Conservation (phyloP, 306 rosid genomes). For the Hippophae gyantsensis region DNA sequence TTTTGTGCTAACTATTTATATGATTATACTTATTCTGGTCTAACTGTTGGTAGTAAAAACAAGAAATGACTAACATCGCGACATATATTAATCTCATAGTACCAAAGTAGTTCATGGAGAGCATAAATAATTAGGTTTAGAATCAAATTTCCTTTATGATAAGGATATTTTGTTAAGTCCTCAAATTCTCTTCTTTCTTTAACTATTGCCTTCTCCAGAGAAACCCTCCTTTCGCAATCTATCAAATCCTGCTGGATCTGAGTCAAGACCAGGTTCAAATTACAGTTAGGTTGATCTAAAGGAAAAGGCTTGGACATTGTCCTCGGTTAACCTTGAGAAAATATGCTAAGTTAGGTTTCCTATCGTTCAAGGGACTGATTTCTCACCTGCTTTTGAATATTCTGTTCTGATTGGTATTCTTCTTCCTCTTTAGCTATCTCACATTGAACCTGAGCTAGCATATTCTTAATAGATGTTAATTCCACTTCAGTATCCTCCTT, state of each 20-base stretch:
- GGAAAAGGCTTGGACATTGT: background rate
- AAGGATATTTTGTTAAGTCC: slow-evolving; percentile 64
- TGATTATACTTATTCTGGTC: no score
- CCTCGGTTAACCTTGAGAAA: slow-evolving; percentile 7
- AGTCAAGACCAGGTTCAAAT: slow-evolving; percentile 14
- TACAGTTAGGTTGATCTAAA: slow-evolving; percentile 5
- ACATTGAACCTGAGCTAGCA: slow-evolving; percentile 30
- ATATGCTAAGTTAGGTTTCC: background rate
- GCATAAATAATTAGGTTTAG: background rate
- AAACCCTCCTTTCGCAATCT: slow-evolving; percentile 43
- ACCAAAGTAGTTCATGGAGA: background rate
- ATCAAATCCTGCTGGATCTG: slow-evolving; percentile 51
- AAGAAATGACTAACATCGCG: no score
- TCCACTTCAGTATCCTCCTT: slow-evolving; percentile 31
- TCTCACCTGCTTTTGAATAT: slow-evolving; percentile 42
- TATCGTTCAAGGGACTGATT: slow-evolving; percentile 7
- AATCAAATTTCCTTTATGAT: slow-evolving; percentile 5
- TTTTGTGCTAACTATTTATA: no score
- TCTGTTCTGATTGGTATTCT: slow-evolving; percentile 38
- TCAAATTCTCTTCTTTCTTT: slow-evolving; percentile 36
- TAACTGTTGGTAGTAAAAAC: no score
- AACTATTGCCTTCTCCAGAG: slow-evolving; percentile 38
- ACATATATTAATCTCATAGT: background rate
- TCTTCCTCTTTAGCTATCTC: slow-evolving; percentile 42
- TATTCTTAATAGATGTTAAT: slow-evolving; percentile 34